Conservation (phyloP, 768 basidiomycete genomes). For the Podaxis carcinomalis region DNA sequence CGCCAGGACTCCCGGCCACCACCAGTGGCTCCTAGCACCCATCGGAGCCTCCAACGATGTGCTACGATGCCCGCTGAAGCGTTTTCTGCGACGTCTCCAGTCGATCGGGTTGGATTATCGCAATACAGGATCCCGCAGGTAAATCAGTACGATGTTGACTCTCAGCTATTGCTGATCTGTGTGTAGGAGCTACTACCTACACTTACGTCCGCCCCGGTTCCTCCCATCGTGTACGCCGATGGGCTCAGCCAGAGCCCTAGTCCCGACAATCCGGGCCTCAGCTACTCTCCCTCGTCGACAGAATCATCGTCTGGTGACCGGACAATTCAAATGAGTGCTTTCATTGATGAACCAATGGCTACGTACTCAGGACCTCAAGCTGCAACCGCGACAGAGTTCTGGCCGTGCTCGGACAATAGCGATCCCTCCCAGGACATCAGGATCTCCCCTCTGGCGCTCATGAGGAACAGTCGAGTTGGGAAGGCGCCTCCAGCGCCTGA, state of each 20-base stretch:
- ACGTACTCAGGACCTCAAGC: conserved; percentile 6
- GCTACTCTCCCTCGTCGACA: conserved; percentile 57
- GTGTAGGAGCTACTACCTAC: conserved; percentile 11
- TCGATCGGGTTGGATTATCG: not conserved
- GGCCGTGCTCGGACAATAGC: conserved; percentile 19
- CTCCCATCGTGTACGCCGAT: not conserved
- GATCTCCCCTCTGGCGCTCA: conserved; percentile 2
- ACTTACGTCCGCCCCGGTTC: not conserved
- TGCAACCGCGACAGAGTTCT: conserved; percentile 13
- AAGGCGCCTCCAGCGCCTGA: not conserved
- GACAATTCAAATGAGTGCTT: conserved; percentile 52
- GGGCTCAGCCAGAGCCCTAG: conserved; percentile 28
- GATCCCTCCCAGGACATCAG: not conserved
- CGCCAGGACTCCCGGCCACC: conserved; percentile 5
- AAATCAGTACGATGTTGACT: not conserved
- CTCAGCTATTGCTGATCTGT: not conserved
- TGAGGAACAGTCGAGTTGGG: not conserved
- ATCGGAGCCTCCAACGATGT: conserved; percentile 31
- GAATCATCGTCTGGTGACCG: conserved; percentile 52
- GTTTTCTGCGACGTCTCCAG: not conserved
- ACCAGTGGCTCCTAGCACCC: not conserved
- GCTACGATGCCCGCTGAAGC: conserved; percentile 5
- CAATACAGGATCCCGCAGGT: conserved; percentile 2
- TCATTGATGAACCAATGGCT: conserved; percentile 39
- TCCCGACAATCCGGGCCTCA: conserved; percentile 54